These are phyloP conservation scores for Fusarium pseudograminearum DNA, from an alignment of 2,329 filamentous ascomycete genomes.

Conservation along the genomic window DNA sequence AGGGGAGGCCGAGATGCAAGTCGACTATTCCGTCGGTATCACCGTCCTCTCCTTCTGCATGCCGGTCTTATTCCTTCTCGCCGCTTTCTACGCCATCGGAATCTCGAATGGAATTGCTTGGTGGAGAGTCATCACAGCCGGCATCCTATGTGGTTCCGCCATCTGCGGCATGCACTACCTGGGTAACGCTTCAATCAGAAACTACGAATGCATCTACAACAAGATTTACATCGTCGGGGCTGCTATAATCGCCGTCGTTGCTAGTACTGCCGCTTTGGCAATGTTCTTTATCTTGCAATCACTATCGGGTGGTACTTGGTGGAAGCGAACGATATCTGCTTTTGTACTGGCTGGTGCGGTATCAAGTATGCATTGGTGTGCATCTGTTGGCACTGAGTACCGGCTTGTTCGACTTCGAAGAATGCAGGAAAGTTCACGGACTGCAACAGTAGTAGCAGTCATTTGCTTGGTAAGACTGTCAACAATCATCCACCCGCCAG, in stretches of 20 bases:
- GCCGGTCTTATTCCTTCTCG: conserved; percentile 73
- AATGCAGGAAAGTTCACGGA: conserved; percentile 57
- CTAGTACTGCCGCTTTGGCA: conserved; percentile 75
- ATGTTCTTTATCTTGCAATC: conserved; percentile 83
- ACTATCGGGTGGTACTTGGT: conserved; percentile 82
- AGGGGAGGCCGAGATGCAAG: conserved; percentile 13
- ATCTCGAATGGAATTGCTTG: conserved; percentile 68
- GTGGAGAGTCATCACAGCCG: conserved; percentile 71
- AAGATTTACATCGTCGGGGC: conserved; percentile 73
- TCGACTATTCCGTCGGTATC: conserved; percentile 12
- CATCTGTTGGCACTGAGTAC: conserved; percentile 77
- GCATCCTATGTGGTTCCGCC: conserved; percentile 76
- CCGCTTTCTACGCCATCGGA: conserved; percentile 79
- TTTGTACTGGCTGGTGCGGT: conserved; percentile 80
- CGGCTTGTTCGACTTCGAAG: conserved; percentile 60
- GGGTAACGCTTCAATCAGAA: conserved; percentile 83
- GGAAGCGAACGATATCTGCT: conserved; percentile 76
- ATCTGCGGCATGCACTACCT: conserved; percentile 90
- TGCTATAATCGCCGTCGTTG: conserved; percentile 76
- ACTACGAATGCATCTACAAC: conserved; percentile 76
- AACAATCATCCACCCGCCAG: rapidly evolving
- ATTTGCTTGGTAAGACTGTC: conserved; percentile 68
- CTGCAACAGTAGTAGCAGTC: conserved; percentile 79
- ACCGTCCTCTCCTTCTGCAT: conserved; percentile 18
- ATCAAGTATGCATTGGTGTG: conserved; percentile 90